Evolutionary conservation across 2,329 filamentous ascomycete genomes (phyloP), one percentile per base, ranked within the genome.

Genomic region (Xenoacremonium recifei): DNA sequence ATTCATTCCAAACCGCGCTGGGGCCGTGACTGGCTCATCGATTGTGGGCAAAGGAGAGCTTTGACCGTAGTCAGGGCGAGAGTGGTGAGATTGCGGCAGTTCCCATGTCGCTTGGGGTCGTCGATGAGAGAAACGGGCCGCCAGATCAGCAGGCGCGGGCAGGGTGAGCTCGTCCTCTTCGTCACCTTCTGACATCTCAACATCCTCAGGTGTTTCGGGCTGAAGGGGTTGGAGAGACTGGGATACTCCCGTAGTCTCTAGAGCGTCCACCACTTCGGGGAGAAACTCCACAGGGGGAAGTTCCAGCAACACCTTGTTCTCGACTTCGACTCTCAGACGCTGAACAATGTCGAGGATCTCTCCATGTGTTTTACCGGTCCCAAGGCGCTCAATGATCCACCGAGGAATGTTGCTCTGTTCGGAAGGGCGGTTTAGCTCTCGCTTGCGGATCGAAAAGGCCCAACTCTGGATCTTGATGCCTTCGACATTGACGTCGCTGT

Each of bases 371-470:
- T 79, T 77, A 30, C 70, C 71, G 15, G 68, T 61, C 13, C 70
- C 68, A 17, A 74, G 70, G 34, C 65, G 66, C 13, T 64, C 59
- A 18, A 71, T 65, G 5, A 80, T 65, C 76, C 77, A 80, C 63
- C 56, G 10, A 27, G 55, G 55, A 18, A 58, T 40, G 27, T 48
- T 47, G 30, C 55, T 52, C 20, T 53, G 51, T 16, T 48, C 49
- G 11, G 66, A 63, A 6, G 81, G 65, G 4, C 81, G 75, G 51
- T 76, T 71, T 55, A 80, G 72, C 58, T 87, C 83, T 12, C 84
- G 77, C 64, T 84, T 84, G 33, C 83, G 75, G 35, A 84, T 71
- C 5, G 73, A 75, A 6, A 89, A 63, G 2, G 77, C 73, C 78
- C 85, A 89, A 51, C 60, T 58, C 33, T 60, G 62, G 40, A 68